Percentiles rank a stretch among this genome's conserved stretches.
Conservation (phyloP, 176 grass and related monocot species). For the Tillandsia fasciculata region DNA sequence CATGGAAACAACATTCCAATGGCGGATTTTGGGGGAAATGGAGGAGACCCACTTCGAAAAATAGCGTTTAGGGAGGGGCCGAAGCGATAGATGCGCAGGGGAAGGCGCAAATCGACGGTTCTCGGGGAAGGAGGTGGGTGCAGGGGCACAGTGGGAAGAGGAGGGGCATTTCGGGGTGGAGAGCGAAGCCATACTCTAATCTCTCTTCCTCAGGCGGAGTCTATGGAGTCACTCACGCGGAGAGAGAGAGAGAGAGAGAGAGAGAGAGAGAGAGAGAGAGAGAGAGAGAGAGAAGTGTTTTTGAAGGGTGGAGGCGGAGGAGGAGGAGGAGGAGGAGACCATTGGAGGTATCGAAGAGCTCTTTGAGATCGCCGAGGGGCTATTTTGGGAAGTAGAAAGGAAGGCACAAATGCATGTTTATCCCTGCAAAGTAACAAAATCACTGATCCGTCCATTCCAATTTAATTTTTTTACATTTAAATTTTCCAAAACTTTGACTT, state of each 20-base stretch:
- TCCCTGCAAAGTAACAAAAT: too few relatives aligned
- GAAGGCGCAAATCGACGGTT: not conserved
- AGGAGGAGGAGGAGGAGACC: not conserved
- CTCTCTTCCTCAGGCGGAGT: not conserved
- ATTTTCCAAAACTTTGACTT: too few relatives aligned
- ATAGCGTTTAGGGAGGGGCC: slow-evolving; percentile 2
- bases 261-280: too few relatives aligned
- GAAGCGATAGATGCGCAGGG: not conserved
- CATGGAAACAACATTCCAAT: not conserved
- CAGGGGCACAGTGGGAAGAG: not conserved
- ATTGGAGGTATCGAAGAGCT: slow-evolving; percentile 44
- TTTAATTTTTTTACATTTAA: too few relatives aligned
- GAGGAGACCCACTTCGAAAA: not conserved
- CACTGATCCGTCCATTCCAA: too few relatives aligned
- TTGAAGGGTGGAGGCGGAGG: slow-evolving; percentile 2
- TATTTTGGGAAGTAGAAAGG: not conserved
- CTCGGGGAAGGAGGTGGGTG: not conserved
- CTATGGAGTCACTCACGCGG: not conserved
- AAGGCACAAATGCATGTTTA: not conserved
- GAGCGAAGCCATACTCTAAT: slow-evolving; percentile 25
- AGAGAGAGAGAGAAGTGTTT: not conserved
- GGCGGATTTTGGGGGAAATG: not conserved
- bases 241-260: not conserved
- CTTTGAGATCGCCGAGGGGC: slow-evolving; percentile 37
- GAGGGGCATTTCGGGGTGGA: slow-evolving; percentile 35